These are phyloP conservation scores for Trichophyton schoenleinii DNA, from an alignment of 2,329 filamentous ascomycete species.

Conservation along the genomic window DNA sequence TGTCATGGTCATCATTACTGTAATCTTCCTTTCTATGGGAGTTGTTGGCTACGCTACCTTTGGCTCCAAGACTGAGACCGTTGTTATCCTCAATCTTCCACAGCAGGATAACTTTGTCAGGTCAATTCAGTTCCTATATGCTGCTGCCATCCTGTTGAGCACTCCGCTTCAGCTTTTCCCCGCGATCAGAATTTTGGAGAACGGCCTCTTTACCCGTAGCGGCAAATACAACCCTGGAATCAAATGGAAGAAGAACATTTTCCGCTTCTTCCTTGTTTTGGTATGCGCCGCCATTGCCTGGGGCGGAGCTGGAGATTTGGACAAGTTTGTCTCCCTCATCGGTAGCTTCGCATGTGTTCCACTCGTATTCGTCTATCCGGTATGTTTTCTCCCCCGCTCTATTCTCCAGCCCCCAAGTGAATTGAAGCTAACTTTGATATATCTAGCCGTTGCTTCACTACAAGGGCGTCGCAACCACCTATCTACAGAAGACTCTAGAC, in stretches of 20 bases:
- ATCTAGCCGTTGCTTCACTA: constrained; percentile 77
- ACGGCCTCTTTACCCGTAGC: constrained; percentile 81
- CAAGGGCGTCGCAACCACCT: constrained; percentile 60
- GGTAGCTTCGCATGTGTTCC: constrained; percentile 97
- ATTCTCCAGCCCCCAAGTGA: background rate
- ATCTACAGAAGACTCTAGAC: constrained; percentile 57
- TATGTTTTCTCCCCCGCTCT: constrained; percentile 41
- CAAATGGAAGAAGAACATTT: constrained; percentile 99
- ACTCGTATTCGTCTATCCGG: constrained; percentile 92
- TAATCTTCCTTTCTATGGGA: constrained; percentile 81
- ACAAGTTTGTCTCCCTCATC: constrained; percentile 94
- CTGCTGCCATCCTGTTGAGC: constrained; percentile 88
- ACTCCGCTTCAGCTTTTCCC: constrained; percentile 96
- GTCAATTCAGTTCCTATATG: constrained; percentile 90
- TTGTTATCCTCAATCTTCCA: constrained; percentile 88
- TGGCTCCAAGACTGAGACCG: constrained; percentile 87
- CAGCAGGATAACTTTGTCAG: constrained; percentile 95
- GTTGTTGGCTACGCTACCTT: constrained; percentile 93
- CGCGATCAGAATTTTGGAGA: constrained; percentile 90
- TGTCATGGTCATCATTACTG: constrained; percentile 91
- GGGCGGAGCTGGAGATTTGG: constrained; percentile 81
- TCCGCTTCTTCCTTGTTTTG: constrained; percentile 84
- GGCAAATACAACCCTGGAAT: constrained; percentile 97
- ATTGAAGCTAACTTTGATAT: constrained; percentile 11
- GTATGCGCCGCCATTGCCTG: constrained; percentile 79